Evolutionary conservation across 352 stramenopile species (phyloP), one percentile per base, ranked within the genome.

Genomic region (Phytophthora vignae): DNA sequence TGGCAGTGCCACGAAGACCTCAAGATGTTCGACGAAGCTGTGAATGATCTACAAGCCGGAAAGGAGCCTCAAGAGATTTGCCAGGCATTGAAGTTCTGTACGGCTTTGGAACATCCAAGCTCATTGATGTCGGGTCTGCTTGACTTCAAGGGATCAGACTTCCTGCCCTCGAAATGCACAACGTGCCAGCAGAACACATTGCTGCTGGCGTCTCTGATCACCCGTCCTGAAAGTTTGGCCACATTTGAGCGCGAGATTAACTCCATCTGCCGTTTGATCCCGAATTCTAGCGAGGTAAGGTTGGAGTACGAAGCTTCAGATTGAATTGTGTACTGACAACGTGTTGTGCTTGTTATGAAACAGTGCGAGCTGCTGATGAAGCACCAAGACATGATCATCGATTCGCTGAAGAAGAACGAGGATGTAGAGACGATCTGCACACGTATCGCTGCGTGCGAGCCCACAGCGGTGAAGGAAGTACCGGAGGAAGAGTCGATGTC

Each of bases 1-100:
- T 40, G 19, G 25, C 60, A 93, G 84, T 94, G 87, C 44, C 84
- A 92, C 56, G 29, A 79, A 38, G 76, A 92, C 49, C 54, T 93
- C 21, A 89, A 90, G 61, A 83, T 89, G 60, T 93, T 94, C 52
- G 85, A 92, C 64, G 55, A 73, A 49, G 85, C 79, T 17, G 70
- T 92, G 10, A 59, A 50, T 29, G 68, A 79, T 42, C 36, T 94
- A 21, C 81, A 90, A 62, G 65, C 54, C 27, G 83, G 83, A 50
- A 91, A 94, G 69, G 73, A 79, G 46, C 87, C 87, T 1, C 78
- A 90, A 61, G 85, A 78, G 25, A 74, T 94, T 42, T 94, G 87
- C 55, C 60, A 81, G 14, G 66, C 63, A 3, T 66, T 91, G 10
- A 84, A 90, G 55, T 88, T 87, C 58, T 92, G 84, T 55, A 48